A percentile compares a stretch with the other conserved stretches of the same genome.
Conservation (phyloP, 2,329 filamentous ascomycete species). For the Fusarium redolens region DNA sequence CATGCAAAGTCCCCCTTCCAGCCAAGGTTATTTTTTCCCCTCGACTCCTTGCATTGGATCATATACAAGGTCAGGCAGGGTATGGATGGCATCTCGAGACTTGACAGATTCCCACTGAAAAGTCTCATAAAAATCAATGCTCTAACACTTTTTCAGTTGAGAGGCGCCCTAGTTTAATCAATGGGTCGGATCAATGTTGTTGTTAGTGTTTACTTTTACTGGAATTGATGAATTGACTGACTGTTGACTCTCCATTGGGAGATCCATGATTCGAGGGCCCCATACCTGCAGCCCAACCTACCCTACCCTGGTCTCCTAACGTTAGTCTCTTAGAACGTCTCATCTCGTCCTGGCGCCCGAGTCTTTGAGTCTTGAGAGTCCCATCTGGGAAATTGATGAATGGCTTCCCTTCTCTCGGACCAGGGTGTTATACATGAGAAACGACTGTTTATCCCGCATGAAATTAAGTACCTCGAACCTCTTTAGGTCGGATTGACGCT, state of each 20-base stretch:
- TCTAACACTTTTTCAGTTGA: constrained; percentile 14
- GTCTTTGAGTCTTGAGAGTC: constrained; percentile 35
- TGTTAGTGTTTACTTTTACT: constrained; percentile 5
- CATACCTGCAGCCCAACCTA: constrained; percentile 42
- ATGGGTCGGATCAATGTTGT: constrained; percentile 13
- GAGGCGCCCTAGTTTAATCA: constrained; percentile 17
- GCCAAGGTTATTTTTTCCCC: constrained; percentile 19
- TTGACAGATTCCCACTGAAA: constrained; percentile 19
- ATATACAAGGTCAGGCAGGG: constrained; percentile 12
- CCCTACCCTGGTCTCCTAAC: not conserved
- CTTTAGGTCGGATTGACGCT: constrained; percentile 7
- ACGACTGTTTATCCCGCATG: constrained; percentile 13
- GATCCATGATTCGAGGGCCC: constrained; percentile 23
- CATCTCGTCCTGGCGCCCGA: constrained; percentile 47
- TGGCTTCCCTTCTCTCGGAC: constrained; percentile 17
- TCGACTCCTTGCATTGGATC: constrained; percentile 35
- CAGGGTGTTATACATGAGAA: constrained; percentile 18
- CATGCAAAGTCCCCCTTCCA: constrained; percentile 27
- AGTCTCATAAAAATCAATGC: constrained; percentile 7
- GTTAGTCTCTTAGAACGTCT: constrained; percentile 31
- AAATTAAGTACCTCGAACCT: constrained; percentile 19
- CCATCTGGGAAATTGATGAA: constrained; percentile 29
- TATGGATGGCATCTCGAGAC: not conserved
- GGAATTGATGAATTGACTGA: not conserved
- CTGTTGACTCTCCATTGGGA: not conserved